A percentile compares a stretch with the other conserved stretches of the same genome.
Evolutionary conservation across 2,329 filamentous ascomycete genomes (phyloP).

Genomic region (Fusarium pseudocircinatum): DNA sequence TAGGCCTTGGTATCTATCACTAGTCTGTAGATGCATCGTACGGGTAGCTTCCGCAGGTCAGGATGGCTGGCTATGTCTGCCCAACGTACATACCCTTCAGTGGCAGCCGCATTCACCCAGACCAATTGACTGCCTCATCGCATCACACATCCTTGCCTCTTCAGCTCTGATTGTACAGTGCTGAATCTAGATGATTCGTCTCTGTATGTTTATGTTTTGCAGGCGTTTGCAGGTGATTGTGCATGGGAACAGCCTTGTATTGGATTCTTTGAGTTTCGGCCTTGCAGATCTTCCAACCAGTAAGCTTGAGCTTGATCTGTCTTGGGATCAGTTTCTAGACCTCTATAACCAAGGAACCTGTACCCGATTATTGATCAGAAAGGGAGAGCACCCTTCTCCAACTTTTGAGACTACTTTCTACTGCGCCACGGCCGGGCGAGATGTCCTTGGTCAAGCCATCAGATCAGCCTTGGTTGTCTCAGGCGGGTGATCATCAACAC

Average conservation of each 20-base stretch:
- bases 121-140: constrained; percentile 21
- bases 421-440: constrained; percentile 29
- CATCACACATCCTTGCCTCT: constrained; percentile 19
- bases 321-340: constrained; percentile 9
- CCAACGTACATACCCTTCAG: constrained; percentile 7
- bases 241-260: constrained; percentile 1
- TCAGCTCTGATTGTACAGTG: constrained; percentile 9
- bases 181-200: constrained; percentile 7
- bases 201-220: constrained; percentile 9
- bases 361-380: constrained; percentile 15
- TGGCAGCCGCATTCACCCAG: constrained; percentile 12
- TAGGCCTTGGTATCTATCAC: not conserved
- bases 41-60: constrained; percentile 23
- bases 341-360: constrained; percentile 5
- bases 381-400: constrained; percentile 1
- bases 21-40: not conserved
- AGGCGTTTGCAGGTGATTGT: constrained; percentile 28
- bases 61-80: constrained; percentile 7
- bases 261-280: constrained; percentile 16
- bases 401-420: constrained; percentile 5
- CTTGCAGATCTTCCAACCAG: constrained; percentile 7
- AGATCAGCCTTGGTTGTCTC: constrained; percentile 40
- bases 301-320: constrained; percentile 5
- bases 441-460: constrained; percentile 26
- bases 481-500: constrained; percentile 43